Evolutionary conservation across 2,329 filamentous ascomycete genomes (phyloP).

Genomic region (Nemania sp.): DNA sequence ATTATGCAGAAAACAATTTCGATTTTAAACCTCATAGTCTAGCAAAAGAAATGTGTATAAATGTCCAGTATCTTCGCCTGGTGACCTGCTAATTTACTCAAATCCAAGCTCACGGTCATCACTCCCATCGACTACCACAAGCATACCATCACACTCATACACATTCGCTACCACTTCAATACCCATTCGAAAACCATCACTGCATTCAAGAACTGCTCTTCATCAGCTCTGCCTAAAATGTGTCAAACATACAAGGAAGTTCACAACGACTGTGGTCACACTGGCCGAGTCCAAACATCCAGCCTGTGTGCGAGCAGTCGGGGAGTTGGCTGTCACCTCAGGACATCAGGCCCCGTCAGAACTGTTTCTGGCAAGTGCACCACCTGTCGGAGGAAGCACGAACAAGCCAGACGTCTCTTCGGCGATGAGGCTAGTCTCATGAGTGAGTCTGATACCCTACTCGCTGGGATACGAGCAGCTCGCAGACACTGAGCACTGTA

Average conservation of each 20-base stretch:
- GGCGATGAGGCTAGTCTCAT: not conserved
- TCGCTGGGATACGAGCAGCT: not conserved
- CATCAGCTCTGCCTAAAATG: slow-evolving; percentile 9
- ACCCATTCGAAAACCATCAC: too few relatives aligned
- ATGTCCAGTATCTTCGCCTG: too few relatives aligned
- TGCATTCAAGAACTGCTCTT: too few relatives aligned
- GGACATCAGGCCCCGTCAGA: not conserved
- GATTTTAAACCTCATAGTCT: too few relatives aligned
- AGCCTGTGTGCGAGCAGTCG: not conserved
- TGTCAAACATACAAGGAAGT: slow-evolving; percentile 18
- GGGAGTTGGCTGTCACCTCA: slow-evolving; percentile 7
- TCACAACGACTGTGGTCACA: slow-evolving; percentile 9
- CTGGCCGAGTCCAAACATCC: slow-evolving; percentile 3
- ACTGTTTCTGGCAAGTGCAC: slow-evolving; percentile 5
- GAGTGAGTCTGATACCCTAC: not conserved
- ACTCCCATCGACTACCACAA: too few relatives aligned
- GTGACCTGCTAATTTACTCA: too few relatives aligned
- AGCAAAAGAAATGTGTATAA: too few relatives aligned
- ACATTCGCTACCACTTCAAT: too few relatives aligned
- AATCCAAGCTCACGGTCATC: too few relatives aligned
- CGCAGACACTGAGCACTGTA: not conserved
- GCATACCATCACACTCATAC: too few relatives aligned
- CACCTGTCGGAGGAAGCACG: not conserved
- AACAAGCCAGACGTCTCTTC: not conserved
- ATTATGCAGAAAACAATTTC: too few relatives aligned